Conservation (phyloP, 305 asterid species). For the Solanum hybrid region DNA sequence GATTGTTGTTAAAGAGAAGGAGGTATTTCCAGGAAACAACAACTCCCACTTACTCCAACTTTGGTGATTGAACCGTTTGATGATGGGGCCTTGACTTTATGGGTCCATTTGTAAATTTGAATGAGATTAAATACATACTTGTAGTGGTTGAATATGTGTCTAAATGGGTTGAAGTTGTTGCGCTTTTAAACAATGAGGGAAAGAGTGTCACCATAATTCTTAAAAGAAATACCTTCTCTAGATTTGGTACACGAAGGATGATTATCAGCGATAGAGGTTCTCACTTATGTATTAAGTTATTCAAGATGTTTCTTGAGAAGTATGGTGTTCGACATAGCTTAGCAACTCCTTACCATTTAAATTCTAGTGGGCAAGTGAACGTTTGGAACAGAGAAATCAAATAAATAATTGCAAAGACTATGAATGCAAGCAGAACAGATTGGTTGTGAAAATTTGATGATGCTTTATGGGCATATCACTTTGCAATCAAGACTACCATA, state of each 20-base stretch:
- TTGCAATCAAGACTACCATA: neutral
- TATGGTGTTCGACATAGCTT: neutral
- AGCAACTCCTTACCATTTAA: neutral
- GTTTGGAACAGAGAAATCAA: neutral
- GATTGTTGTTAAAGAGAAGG: too few relatives aligned
- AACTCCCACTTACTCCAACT: neutral
- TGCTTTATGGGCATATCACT: neutral
- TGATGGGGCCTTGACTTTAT: neutral
- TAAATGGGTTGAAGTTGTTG: neutral
- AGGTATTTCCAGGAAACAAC: neutral
- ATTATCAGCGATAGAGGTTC: neutral
- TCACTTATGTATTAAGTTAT: neutral
- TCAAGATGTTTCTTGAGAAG: neutral
- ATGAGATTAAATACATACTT: neutral
- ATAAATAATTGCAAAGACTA: neutral
- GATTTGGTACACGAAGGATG: neutral
- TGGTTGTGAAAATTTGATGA: neutral
- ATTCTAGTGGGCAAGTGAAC: neutral
- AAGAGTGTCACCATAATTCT: neutral
- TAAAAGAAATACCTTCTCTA: neutral
- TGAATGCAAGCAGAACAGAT: neutral
- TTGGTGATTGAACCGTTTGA: neutral
- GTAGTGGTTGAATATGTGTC: neutral
- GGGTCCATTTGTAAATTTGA: neutral
- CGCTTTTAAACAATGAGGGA: neutral